Evolutionary conservation across 2,329 filamentous ascomycete genomes (phyloP).

Genomic region (Curvularia eragrostidis): DNA sequence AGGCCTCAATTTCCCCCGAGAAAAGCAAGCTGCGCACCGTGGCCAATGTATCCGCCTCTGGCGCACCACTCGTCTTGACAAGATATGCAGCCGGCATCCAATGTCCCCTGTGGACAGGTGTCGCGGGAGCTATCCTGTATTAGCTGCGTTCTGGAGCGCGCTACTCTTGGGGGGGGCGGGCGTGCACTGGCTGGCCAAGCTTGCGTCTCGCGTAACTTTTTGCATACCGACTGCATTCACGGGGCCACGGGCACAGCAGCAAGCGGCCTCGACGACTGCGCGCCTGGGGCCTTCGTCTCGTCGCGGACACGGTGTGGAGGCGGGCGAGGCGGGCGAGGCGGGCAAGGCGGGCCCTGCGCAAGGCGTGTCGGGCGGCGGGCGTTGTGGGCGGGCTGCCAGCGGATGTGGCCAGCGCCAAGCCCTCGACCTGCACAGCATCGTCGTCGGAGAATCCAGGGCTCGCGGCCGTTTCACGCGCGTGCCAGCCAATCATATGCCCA

Average conservation of each 20-base stretch:
- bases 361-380: not conserved
- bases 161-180: slow-evolving; percentile 12
- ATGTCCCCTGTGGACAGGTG: slow-evolving; percentile 24
- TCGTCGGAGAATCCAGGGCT: slow-evolving; percentile 17
- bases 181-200: slow-evolving; percentile 3
- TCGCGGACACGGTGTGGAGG: not conserved
- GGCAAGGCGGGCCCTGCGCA: no score
- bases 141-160: slow-evolving; percentile 28
- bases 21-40: slow-evolving; percentile 5
- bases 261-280: not conserved
- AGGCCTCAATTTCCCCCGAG: slow-evolving; percentile 13
- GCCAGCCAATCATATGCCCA: slow-evolving; percentile 20
- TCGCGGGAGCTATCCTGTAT: slow-evolving; percentile 29
- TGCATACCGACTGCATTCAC: not conserved
- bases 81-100: not conserved
- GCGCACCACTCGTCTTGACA: slow-evolving; percentile 1
- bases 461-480: slow-evolving; percentile 13
- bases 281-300: not conserved
- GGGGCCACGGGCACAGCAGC: no score
- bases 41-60: slow-evolving; percentile 2
- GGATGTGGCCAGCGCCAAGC: slow-evolving; percentile 24
- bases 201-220: slow-evolving; percentile 27
- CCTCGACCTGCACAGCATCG: slow-evolving; percentile 22
- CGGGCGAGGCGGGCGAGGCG: not conserved
- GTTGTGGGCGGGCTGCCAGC: slow-evolving; percentile 53